Evolutionary conservation across 2,329 filamentous ascomycete genomes (phyloP).

Genomic region (Torrubiellomyces zombiae): DNA sequence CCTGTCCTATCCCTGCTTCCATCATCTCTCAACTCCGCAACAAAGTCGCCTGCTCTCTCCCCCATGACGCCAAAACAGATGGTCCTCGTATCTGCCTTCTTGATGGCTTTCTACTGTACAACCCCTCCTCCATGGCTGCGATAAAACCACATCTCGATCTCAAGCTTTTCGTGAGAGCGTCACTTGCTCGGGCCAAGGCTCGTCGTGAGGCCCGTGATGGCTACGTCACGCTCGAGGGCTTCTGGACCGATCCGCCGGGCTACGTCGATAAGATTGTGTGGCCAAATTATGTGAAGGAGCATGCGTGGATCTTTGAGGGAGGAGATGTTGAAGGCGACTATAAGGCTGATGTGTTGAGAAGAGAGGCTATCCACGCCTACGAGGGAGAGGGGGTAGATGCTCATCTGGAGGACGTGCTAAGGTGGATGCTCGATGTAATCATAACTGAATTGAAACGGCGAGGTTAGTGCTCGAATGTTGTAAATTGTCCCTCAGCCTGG

Average conservation of each 20-base stretch:
- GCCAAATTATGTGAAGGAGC: constrained; percentile 78
- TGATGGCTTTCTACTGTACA: constrained; percentile 80
- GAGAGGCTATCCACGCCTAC: constrained; percentile 31
- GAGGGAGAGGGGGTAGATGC: constrained; percentile 28
- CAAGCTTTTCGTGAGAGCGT: constrained; percentile 61
- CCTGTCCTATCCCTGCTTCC: constrained; percentile 31
- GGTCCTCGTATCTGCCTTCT: constrained; percentile 48
- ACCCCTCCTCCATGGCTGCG: constrained; percentile 31
- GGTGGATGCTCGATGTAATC: constrained; percentile 51
- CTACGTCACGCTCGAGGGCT: constrained; percentile 73
- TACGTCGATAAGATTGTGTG: constrained; percentile 93
- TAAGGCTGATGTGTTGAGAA: constrained; percentile 25
- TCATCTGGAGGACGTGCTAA: constrained; percentile 44
- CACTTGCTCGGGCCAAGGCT: constrained; percentile 43
- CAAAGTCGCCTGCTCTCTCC: constrained; percentile 30
- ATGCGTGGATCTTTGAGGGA: constrained; percentile 61
- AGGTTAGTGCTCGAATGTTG: no score
- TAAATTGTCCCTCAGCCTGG: no score
- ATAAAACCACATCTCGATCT: constrained; percentile 51
- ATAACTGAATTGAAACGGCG: constrained; percentile 27
- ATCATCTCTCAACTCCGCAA: constrained; percentile 28
- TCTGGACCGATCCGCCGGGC: constrained; percentile 86
- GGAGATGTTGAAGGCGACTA: constrained; percentile 48
- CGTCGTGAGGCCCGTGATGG: constrained; percentile 53
- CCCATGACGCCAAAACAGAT: constrained; percentile 17